These are phyloP conservation scores for Aspergillus fumigatus DNA, from an alignment of 2,329 filamentous ascomycete genomes.

Conservation along the genomic window DNA sequence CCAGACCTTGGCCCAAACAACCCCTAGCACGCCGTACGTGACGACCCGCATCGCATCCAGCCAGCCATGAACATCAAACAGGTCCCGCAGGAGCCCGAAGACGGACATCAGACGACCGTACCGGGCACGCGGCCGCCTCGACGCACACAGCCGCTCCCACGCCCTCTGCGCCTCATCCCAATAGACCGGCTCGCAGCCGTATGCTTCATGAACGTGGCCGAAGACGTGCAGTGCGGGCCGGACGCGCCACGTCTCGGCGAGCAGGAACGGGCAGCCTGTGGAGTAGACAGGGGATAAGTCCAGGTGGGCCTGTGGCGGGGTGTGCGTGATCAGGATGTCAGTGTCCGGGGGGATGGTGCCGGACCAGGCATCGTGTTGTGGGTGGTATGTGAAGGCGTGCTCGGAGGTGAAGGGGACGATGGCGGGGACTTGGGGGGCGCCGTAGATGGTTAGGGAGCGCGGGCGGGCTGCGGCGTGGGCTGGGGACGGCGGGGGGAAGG, in stretches of 20 bases:
- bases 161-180: slow-evolving; percentile 70
- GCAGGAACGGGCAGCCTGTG: slow-evolving; percentile 66
- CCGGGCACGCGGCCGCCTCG: slow-evolving; percentile 26
- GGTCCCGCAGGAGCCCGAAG: slow-evolving; percentile 30
- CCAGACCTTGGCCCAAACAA: slow-evolving; percentile 60
- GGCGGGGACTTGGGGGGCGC: slow-evolving; percentile 71
- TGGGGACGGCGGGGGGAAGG: slow-evolving; percentile 48
- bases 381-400: slow-evolving; percentile 73
- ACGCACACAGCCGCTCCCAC: slow-evolving; percentile 62
- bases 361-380: slow-evolving; percentile 64
- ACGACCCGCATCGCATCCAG: slow-evolving; percentile 48
- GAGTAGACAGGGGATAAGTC: slow-evolving; percentile 53
- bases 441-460: slow-evolving; percentile 67
- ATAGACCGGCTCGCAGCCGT: slow-evolving; percentile 64
- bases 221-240: slow-evolving; percentile 75
- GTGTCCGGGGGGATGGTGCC: slow-evolving; percentile 65
- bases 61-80: slow-evolving; percentile 39
- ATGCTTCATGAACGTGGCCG: slow-evolving; percentile 75
- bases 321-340: slow-evolving; percentile 78
- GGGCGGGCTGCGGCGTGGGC: slow-evolving; percentile 47
- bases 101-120: slow-evolving; percentile 20
- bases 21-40: slow-evolving; percentile 49
- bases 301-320: slow-evolving; percentile 69
- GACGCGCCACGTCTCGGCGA: slow-evolving; percentile 69
- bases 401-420: slow-evolving; percentile 62